Conservation (phyloP, 2,329 filamentous ascomycete species). For the Sordariomycetes sp. region DNA sequence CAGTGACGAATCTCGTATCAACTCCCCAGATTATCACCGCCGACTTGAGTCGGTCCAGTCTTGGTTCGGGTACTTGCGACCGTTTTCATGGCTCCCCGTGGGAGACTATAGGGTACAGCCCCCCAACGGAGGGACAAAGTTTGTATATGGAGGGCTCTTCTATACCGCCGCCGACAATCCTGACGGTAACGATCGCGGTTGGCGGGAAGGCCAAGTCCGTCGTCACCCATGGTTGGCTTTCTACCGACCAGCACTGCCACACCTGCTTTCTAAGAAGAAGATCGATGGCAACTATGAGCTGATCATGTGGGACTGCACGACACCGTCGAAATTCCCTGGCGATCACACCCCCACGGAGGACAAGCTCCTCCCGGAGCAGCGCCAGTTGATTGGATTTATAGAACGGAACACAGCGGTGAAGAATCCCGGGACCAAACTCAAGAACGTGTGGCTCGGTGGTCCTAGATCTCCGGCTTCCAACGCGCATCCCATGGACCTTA, state of each 20-base stretch:
- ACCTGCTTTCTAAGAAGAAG: slow-evolving; percentile 9
- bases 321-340: slow-evolving; percentile 13
- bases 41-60: slow-evolving; percentile 13
- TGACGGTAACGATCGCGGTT: slow-evolving; percentile 6
- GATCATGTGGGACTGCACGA: slow-evolving; percentile 41
- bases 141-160: slow-evolving; percentile 28
- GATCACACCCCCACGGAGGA: slow-evolving; percentile 13
- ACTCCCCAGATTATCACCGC: not conserved
- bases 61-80: slow-evolving; percentile 12
- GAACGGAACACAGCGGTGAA: slow-evolving; percentile 16
- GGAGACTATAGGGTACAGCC: not conserved
- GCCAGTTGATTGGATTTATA: slow-evolving; percentile 27
- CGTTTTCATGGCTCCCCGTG: not conserved
- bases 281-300: slow-evolving; percentile 23
- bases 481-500: slow-evolving; percentile 27
- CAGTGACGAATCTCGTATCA: not conserved
- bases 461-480: slow-evolving; percentile 6
- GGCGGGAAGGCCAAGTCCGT: slow-evolving; percentile 6
- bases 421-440: slow-evolving; percentile 21
- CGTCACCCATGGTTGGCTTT: slow-evolving; percentile 41
- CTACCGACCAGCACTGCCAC: slow-evolving; percentile 30
- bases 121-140: not conserved
- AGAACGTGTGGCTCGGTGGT: slow-evolving; percentile 34
- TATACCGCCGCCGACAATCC: slow-evolving; percentile 30
- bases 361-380: slow-evolving; percentile 34